Conservation (phyloP, 176 grass and related monocot species). For the Cenchrus fungigraminus region DNA sequence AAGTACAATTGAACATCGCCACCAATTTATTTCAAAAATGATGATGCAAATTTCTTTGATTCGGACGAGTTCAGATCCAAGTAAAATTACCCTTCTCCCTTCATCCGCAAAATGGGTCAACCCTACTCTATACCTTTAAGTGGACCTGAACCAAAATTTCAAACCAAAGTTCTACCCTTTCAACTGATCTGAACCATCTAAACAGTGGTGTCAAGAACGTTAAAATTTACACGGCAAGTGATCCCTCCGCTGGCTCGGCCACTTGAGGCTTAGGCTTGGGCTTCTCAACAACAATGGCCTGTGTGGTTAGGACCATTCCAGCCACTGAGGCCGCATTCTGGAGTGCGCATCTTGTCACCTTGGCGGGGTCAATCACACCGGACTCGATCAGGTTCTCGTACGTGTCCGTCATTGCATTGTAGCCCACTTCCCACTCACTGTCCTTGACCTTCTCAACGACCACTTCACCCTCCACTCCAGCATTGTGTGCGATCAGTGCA, state of each 20-base stretch:
- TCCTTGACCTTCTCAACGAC: slow-evolving; percentile 69
- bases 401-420: slow-evolving; percentile 58
- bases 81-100: slow-evolving; percentile 22
- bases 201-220: neutral
- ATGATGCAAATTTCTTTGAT: slow-evolving; percentile 29
- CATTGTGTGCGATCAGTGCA: slow-evolving; percentile 59
- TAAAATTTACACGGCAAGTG: slow-evolving; percentile 33
- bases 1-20: slow-evolving; percentile 3
- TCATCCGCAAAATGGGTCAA: slow-evolving; percentile 44
- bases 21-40: slow-evolving; percentile 40
- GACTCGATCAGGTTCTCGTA: slow-evolving; percentile 67
- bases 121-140: slow-evolving; percentile 34
- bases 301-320: slow-evolving; percentile 70
- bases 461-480: slow-evolving; percentile 68
- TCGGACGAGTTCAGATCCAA: slow-evolving; percentile 38
- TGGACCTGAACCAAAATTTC: slow-evolving; percentile 25
- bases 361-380: slow-evolving; percentile 63
- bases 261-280: slow-evolving; percentile 47
- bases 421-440: slow-evolving; percentile 51
- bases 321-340: slow-evolving; percentile 68
- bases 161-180: slow-evolving; percentile 37
- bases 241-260: slow-evolving; percentile 34
- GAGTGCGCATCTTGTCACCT: slow-evolving; percentile 63
- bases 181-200: slow-evolving; percentile 33
- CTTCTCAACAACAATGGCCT: slow-evolving; percentile 71